Evolutionary conservation across 2,329 filamentous ascomycete genomes (phyloP), one percentile per base, ranked within the genome.

Genomic region (Pyrenophora graminea): DNA sequence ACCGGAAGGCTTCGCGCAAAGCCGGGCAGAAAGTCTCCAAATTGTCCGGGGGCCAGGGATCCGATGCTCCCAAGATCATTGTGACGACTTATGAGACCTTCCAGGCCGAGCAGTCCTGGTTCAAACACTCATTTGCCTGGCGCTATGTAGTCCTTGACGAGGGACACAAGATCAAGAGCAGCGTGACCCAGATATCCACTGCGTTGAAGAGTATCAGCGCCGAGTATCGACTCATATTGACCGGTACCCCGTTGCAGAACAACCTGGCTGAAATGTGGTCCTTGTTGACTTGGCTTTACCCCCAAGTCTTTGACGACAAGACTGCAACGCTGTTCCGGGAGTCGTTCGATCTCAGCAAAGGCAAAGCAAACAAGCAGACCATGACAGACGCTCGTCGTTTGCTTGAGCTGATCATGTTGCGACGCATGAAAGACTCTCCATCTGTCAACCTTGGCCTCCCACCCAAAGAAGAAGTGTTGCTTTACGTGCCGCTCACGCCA

Each of bases 121-220:
- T 99, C 33, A 95, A 90, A 80, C 96, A 97, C 78, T 91, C 78
- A 0, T 84, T 99, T 74, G 95, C 97, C 74, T 99, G 94, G 94
- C 88, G 96, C 64, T 95, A 99, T 76, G 96, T 97, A 88, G 97
- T 99, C 62, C 92, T 99, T 56, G 94, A 99, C 65, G 94, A 99
- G 80, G 94, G 94, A 75, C 94, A 99, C 75, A 91, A 93, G 72
- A 97, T 99, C 91, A 99, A 99, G 83, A 99, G 97, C 76, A 77
- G 77, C 31, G 64, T 70, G 5, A 75, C 76, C 0, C 71, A 77
- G 17, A 68, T 81, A 10, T 74, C 80, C 0, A 64, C 67, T 4
- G 64, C 76, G 2, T 59, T 82, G 3, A 75, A 76, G 31, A 70
- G 66, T 13, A 59, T 82, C 25, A 71, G 71, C 15, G 74, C 80